Percentiles rank a stretch among this genome's conserved stretches.
Evolutionary conservation across 1,139 yeast species (phyloP).

Genomic region (Lodderomyces pseudojiufengensis): DNA sequence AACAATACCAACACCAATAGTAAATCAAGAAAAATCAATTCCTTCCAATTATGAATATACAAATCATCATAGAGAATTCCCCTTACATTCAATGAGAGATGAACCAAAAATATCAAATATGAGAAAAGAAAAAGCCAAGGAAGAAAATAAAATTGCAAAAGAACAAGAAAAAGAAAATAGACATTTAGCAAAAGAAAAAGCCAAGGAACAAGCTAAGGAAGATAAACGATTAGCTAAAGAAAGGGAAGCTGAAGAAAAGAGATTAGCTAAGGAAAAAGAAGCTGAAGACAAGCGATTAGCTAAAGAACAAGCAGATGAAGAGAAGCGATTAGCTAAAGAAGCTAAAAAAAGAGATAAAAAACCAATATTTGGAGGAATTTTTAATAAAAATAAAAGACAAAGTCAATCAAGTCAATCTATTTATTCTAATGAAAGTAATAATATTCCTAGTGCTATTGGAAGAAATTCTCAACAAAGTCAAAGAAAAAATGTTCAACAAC

Average conservation of each 20-base stretch:
- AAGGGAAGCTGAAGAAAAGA: slow-evolving; percentile 11
- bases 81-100: slow-evolving; percentile 36
- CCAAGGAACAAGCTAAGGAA: slow-evolving; percentile 11
- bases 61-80: slow-evolving; percentile 39
- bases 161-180: slow-evolving; percentile 17
- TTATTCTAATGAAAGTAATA: slow-evolving; percentile 3
- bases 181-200: slow-evolving; percentile 14
- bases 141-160: slow-evolving; percentile 24
- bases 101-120: slow-evolving; percentile 14
- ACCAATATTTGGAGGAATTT: slow-evolving; percentile 7
- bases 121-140: slow-evolving; percentile 33
- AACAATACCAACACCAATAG: too few species aligned
- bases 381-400: slow-evolving; percentile 8
- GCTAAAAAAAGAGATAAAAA: slow-evolving; percentile 13
- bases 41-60: slow-evolving; percentile 26
- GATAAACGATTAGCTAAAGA: slow-evolving; percentile 11
- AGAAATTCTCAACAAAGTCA: too few species aligned
- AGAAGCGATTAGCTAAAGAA: slow-evolving; percentile 13
- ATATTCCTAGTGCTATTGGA: not conserved
- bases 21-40: slow-evolving; percentile 4
- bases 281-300: slow-evolving; percentile 9
- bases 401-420: slow-evolving; percentile 8
- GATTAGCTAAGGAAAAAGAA: slow-evolving; percentile 13
- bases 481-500: not conserved
- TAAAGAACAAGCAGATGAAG: slow-evolving; percentile 12